phyloP scores from a whole-genome alignment of 768 basidiomycete genomes.

The Xanthoconium purpureum region DNA sequence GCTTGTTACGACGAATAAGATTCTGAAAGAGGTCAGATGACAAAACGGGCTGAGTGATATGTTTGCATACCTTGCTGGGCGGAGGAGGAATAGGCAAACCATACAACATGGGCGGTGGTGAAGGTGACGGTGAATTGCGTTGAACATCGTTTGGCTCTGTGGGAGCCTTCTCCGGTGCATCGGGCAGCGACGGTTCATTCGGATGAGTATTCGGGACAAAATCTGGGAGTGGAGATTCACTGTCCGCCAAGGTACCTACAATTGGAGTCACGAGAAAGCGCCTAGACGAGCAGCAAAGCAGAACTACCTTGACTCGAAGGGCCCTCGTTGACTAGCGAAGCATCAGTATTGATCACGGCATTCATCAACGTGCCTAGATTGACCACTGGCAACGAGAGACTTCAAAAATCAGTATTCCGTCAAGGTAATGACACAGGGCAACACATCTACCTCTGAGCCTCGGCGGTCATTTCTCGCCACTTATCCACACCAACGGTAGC shows the following conservation, averaged over 20 bases:
- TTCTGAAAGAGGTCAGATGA: slow-evolving; percentile 12
- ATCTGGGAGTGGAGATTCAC: slow-evolving; percentile 43
- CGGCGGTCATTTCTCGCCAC: slow-evolving; percentile 53
- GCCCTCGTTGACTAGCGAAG: slow-evolving; percentile 29
- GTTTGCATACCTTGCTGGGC: slow-evolving; percentile 19
- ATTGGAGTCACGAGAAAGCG: neutral
- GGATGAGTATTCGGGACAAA: slow-evolving; percentile 52
- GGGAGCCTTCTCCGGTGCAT: slow-evolving; percentile 6
- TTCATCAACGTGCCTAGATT: slow-evolving; percentile 48
- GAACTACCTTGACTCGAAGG: slow-evolving; percentile 21
- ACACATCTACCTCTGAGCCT: slow-evolving; percentile 47
- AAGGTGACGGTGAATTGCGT: slow-evolving; percentile 10
- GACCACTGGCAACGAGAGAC: slow-evolving; percentile 43
- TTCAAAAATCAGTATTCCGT: slow-evolving; percentile 19
- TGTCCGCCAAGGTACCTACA: slow-evolving; percentile 6
- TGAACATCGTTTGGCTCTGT: slow-evolving; percentile 13
- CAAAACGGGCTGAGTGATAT: neutral
- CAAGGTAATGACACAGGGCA: neutral
- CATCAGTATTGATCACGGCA: slow-evolving; percentile 42
- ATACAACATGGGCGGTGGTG: slow-evolving; percentile 20
- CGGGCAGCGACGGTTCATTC: slow-evolving; percentile 46
- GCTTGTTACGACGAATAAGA: slow-evolving; percentile 23
- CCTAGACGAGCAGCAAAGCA: neutral
- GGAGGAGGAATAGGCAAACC: slow-evolving; percentile 24
- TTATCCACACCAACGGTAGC: slow-evolving; percentile 50